Evolutionary conservation across 2,329 filamentous ascomycete genomes (phyloP), one percentile per base, ranked within the genome.

Genomic region (Pseudogymnoascus verrucosus): DNA sequence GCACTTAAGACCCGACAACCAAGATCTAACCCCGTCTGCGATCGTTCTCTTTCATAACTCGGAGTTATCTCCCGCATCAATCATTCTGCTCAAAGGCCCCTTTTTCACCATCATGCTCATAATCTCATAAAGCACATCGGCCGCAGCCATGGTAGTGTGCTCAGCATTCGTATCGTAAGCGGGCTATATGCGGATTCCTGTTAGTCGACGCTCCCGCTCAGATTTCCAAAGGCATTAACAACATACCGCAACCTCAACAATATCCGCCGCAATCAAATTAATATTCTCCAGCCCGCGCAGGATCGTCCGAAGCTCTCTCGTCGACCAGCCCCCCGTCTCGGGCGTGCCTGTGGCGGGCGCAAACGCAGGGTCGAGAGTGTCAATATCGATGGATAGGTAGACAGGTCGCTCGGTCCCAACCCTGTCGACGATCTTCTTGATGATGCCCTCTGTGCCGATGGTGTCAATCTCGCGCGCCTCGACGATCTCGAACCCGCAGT

Each of bases 331-430:
- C 8, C 89, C 88, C 0, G 88, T 90, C 78, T 91, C 88, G 1
- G 88, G 89, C 0, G 89, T 91, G 7, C 89, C 89, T 0, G 88
- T 91, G 0, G 86, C 88, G 11, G 88, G 89, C 0, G 89, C 89
- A 69, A 90, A 93, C 4, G 90, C 90, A 6, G 92, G 91, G 73
- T 96, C 91, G 3, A 96, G 79, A 0, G 90, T 92, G 72, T 96
- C 91, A 69, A 96, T 96, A 72, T 96, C 92, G 57, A 96, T 87
- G 5, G 85, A 90, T 34, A 96, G 77, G 72, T 96, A 96, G 0
- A 95, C 89, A 0, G 90, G 90, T 65, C 86, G 87, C 62, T 82
- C 80, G 21, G 86, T 88, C 7, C 89, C 90, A 16, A 96, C 89
- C 23, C 90, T 81, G 3, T 90, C 86, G 47, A 84, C 77, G 71